Percentiles rank a stretch among this genome's conserved stretches.
Evolutionary conservation across 2,329 filamentous ascomycete genomes (phyloP).

Genomic region (Cladophialophora exuberans): DNA sequence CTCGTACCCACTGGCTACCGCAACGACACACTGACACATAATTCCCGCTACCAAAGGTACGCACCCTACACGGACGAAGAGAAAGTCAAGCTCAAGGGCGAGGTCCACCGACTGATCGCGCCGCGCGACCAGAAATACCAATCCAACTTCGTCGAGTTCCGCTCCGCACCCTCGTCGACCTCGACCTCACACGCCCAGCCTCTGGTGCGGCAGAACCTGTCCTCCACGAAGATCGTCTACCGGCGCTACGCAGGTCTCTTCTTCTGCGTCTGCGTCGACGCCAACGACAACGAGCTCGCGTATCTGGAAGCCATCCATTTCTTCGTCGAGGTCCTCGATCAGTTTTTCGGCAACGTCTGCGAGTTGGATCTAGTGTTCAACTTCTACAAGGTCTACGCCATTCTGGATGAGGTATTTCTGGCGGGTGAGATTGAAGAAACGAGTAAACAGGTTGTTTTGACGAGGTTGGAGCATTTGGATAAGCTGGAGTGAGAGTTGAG

Average conservation of each 20-base stretch:
- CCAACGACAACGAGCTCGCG: slow-evolving; percentile 96
- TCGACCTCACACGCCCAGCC: slow-evolving; percentile 22
- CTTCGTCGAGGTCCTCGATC: slow-evolving; percentile 97
- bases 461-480: slow-evolving; percentile 89
- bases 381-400: slow-evolving; percentile 89
- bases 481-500: slow-evolving; percentile 74
- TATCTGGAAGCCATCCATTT: slow-evolving; percentile 98
- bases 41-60: slow-evolving; percentile 54
- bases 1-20: no score
- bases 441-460: slow-evolving; percentile 96
- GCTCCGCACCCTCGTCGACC: slow-evolving; percentile 37
- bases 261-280: slow-evolving; percentile 99
- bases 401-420: slow-evolving; percentile 96
- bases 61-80: slow-evolving; percentile 97
- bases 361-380: slow-evolving; percentile 87
- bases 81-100: slow-evolving; percentile 98
- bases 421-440: slow-evolving; percentile 99
- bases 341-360: slow-evolving; percentile 99
- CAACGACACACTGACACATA: no score
- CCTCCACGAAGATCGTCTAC: slow-evolving; percentile 88
- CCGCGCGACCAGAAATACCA: slow-evolving; percentile 99
- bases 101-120: slow-evolving; percentile 96
- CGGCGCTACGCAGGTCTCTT: slow-evolving; percentile 96
- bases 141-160: slow-evolving; percentile 95
- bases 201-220: slow-evolving; percentile 34